Base-by-base conservation (phyloP, 2,329 filamentous ascomycete species). In the Dryadomyces quercus-mongolicae region DNA sequence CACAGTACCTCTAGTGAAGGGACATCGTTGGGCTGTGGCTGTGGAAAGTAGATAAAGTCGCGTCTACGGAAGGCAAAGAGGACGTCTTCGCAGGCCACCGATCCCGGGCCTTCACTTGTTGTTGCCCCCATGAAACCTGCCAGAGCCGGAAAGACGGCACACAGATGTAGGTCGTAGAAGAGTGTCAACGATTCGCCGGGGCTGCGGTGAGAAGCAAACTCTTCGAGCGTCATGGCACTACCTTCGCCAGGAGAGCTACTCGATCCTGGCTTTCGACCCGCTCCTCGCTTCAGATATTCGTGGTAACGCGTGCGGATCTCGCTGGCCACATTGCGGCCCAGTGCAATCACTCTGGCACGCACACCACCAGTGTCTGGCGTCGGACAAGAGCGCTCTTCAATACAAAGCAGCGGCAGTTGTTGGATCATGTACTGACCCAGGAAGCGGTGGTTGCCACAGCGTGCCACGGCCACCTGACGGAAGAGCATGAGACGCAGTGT, bases 101-200 rank as follows among this genome's bases (percentile, higher is more conserved):
- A 13, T 42, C 12, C 38, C 38, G 12, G 12, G 38, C 38, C 38
- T 42, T 3, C 8, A 36, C 10, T 16, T 16, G 2, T 12, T 5
- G 3, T 21, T 16, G n/a, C 31, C 5, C 18, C 20, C 16, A 20
- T 44, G 36, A 13, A 51, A 15, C 15, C 15, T 2, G 49, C 49
- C n/a, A 51, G 38, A 8, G 38, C 21, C 16, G 49, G 49, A 34
- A 51, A 51, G 10, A 51, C 49, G 21, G 49, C 49, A 20, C 49
- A 51, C 9, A 51, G 22, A 9, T 51, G 38, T 7, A 51, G 49
- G n/a, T 51, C 40, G 40, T 51, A 51, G 18, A 51, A 51, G 21
- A 49, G 18, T 10, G 48, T 20, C 34, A 18, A 31, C 9, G 18
- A 20, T 16, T 40, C 9, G 7, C 31, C 49, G 6, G 6, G 15